Conservation (phyloP, 441 rosid genomes). For the Capsella rubella region DNA sequence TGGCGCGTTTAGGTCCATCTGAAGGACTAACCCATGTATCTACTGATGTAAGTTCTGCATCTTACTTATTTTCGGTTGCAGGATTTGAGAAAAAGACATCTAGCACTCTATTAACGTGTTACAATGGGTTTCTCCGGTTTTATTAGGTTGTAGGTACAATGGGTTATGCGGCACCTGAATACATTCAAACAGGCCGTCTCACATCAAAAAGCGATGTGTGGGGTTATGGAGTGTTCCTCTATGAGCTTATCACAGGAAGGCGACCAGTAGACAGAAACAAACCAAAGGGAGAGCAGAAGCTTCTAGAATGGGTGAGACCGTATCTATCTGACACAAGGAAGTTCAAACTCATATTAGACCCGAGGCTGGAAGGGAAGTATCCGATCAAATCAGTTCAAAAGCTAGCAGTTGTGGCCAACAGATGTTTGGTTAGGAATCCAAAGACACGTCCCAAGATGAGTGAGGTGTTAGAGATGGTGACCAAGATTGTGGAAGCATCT, state of each 20-base stretch:
- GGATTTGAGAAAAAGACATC: conserved; percentile 12
- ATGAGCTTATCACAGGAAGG: conserved; percentile 90
- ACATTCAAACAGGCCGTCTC: conserved; percentile 85
- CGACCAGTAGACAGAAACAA: conserved; percentile 81
- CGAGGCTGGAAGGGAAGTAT: conserved; percentile 69
- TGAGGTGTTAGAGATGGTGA: conserved; percentile 83
- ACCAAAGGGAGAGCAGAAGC: conserved; percentile 85
- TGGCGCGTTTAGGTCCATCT: conserved; percentile 90
- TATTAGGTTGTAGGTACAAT: conserved; percentile 92
- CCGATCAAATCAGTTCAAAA: conserved; percentile 60
- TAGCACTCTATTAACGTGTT: neutral
- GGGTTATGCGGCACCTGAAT: conserved; percentile 99
- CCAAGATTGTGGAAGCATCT: conserved; percentile 54
- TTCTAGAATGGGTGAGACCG: conserved; percentile 90
- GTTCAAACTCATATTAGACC: conserved; percentile 69
- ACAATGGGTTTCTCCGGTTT: conserved; percentile 10
- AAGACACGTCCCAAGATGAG: conserved; percentile 94
- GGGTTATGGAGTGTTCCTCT: conserved; percentile 95
- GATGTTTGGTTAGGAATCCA: conserved; percentile 71
- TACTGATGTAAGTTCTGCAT: conserved; percentile 66
- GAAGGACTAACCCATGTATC: conserved; percentile 95
- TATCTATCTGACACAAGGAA: conserved; percentile 65
- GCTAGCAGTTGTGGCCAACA: conserved; percentile 78
- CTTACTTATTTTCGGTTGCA: neutral
- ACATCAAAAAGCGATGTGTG: conserved; percentile 89